Evolutionary conservation across 139 green algal genomes (phyloP).

Genomic region (Edaphochlamys debaryana): DNA sequence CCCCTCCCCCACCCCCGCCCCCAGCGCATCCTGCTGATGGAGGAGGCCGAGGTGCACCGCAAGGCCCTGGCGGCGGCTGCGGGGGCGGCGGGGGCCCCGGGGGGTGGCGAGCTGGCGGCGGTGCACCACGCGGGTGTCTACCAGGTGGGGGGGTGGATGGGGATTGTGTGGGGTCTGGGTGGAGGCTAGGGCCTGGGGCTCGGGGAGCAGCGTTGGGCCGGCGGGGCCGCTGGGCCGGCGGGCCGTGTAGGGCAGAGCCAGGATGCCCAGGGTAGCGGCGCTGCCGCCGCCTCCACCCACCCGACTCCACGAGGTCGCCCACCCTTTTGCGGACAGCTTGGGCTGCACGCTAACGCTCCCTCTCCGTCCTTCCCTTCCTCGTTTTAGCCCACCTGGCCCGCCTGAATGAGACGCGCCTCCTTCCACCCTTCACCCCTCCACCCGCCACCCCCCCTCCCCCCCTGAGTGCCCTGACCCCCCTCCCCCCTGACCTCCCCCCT

Average conservation of each 20-base stretch:
- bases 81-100: background rate
- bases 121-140: slow-evolving; percentile 27
- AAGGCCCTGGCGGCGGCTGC: background rate
- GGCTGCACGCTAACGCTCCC: too few relatives aligned
- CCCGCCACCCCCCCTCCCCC: background rate
- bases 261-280: background rate
- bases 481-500: background rate
- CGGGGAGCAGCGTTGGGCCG: too few relatives aligned
- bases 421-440: too few relatives aligned
- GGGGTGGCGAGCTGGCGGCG: background rate
- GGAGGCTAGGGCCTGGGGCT: too few relatives aligned
- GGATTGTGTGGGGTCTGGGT: too few relatives aligned
- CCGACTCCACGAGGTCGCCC: too few relatives aligned
- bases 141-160: background rate
- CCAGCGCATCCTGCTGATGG: slow-evolving; percentile 28
- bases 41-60: slow-evolving; percentile 34
- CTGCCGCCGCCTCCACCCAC: background rate
- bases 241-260: background rate
- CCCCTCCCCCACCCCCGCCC: slow-evolving; percentile 4
- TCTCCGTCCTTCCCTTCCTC: too few relatives aligned
- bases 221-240: too few relatives aligned
- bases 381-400: background rate
- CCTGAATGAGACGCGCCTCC: too few relatives aligned
- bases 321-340: too few relatives aligned
- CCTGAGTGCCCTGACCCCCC: background rate